Base-by-base conservation (phyloP, 108 stramenopile species). In the Fragilariopsis cylindrus region DNA sequence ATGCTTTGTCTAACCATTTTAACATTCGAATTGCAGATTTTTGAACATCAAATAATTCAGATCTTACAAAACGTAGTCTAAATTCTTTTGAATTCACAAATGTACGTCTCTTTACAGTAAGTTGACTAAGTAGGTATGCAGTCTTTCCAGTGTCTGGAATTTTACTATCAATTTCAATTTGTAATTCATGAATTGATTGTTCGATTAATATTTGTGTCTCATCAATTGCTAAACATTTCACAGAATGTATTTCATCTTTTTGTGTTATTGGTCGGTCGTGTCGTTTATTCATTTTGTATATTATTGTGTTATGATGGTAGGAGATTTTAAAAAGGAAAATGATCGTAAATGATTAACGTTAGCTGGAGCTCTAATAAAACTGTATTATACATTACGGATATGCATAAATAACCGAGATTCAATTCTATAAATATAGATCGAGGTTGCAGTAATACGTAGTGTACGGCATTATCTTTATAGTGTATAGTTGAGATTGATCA, bases 61-160 rank as follows among this genome's bases (percentile, higher is more conserved):
- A 65, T 40, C 80, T 47, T 30, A 81, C 62, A 63, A 81, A 81
- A 48, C 66, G 71, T 41, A 81, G 66, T 15, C 80, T 76, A 57
- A 81, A 81, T 45, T 69, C 54, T 4, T 5, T 6, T 30, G 30
- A 30, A 30, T 30, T 30, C 30, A 30, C 30, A 30, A 30, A 30
- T 30, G 30, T 30, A 30, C 30, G 30, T 30, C 30, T 30, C 30
- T 30, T 30, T 30, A 30, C 30, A 30, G 30, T 30, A 30, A 30
- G 62, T 43, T 63, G 62, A 11, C 11, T 40, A 15, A 4, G 42
- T 3, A 63, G 40, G 62, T 63, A 63, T 5, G 62, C 62, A n/a
- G 15, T 8, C 39, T 68, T 68, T 52, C 50, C 7, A 5, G 39
- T 18, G n/a, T 53, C 8, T 9, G 62, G 46, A 43, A 63, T 43